Evolutionary conservation across 768 basidiomycete species (phyloP).

Genomic region (Tricholoma saponaceum): DNA sequence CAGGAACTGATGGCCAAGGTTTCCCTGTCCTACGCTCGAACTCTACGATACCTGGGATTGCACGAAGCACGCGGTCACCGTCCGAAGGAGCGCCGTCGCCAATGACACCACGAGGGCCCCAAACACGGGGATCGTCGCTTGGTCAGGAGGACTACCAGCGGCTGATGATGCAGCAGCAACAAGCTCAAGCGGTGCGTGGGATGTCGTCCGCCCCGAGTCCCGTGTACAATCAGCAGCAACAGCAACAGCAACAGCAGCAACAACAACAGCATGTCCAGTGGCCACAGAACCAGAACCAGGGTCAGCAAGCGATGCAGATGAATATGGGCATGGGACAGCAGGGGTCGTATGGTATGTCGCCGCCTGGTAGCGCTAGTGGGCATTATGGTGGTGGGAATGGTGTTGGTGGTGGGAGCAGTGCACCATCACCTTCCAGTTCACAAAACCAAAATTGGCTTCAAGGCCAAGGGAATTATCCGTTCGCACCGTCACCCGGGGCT

Average conservation of each 20-base stretch:
- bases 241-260: constrained; percentile 20
- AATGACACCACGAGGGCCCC: constrained; percentile 43
- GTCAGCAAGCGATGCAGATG: constrained; percentile 25
- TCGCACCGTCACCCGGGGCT: constrained; percentile 31
- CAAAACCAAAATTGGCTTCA: constrained; percentile 26
- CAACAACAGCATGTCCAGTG: constrained; percentile 14
- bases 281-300: constrained; percentile 19
- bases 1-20: constrained; percentile 30
- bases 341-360: constrained; percentile 34
- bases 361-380: constrained; percentile 34
- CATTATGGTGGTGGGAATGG: constrained; percentile 21
- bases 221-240: constrained; percentile 29
- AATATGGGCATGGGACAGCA: constrained; percentile 18
- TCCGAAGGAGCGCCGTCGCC: constrained; percentile 55
- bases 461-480: constrained; percentile 31
- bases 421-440: constrained; percentile 27
- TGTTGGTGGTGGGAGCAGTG: constrained; percentile 17
- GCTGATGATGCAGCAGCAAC: constrained; percentile 38
- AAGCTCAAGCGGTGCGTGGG: constrained; percentile 24
- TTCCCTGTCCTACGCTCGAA: constrained; percentile 56
- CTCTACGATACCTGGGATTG: constrained; percentile 64
- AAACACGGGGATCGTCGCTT: constrained; percentile 29
- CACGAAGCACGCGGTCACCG: constrained; percentile 72
- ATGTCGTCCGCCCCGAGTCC: constrained; percentile 32
- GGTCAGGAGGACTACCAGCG: constrained; percentile 56